Evolutionary conservation across 441 rosid genomes (phyloP).

Genomic region (Populus hybrid): DNA sequence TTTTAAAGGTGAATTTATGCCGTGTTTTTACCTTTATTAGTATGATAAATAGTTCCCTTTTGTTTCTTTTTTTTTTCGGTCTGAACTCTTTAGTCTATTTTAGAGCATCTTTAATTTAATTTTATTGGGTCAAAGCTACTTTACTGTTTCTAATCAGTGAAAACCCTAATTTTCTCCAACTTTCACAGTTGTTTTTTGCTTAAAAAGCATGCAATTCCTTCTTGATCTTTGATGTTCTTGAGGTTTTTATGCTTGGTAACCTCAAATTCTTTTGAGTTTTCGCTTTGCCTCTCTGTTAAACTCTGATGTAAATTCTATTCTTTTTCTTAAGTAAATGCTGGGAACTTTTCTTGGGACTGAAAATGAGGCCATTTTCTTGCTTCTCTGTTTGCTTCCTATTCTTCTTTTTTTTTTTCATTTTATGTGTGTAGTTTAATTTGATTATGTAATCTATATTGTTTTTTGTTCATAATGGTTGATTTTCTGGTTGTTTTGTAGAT

Average conservation of each 20-base stretch:
- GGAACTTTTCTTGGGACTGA: neutral
- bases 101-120: conserved; percentile 18
- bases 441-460: neutral
- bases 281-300: neutral
- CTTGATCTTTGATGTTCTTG: neutral
- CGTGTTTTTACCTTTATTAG: neutral
- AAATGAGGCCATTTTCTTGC: neutral
- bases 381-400: conserved; percentile 11
- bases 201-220: neutral
- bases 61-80: neutral
- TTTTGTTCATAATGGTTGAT: neutral
- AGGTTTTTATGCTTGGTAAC: neutral
- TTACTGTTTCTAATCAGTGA: conserved; percentile 26
- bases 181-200: neutral
- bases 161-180: conserved; percentile 18
- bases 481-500: conserved; percentile 13
- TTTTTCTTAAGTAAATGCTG: neutral
- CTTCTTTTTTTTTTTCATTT: neutral
- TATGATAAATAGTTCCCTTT: neutral
- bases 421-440: neutral
- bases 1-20: conserved; percentile 19
- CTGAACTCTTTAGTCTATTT: conserved; percentile 3
- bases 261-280: neutral
- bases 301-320: neutral
- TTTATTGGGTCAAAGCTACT: conserved; percentile 25